Evolutionary conservation across 2,329 filamentous ascomycete genomes (phyloP).

Genomic region (Pestalotiopsis sp.): DNA sequence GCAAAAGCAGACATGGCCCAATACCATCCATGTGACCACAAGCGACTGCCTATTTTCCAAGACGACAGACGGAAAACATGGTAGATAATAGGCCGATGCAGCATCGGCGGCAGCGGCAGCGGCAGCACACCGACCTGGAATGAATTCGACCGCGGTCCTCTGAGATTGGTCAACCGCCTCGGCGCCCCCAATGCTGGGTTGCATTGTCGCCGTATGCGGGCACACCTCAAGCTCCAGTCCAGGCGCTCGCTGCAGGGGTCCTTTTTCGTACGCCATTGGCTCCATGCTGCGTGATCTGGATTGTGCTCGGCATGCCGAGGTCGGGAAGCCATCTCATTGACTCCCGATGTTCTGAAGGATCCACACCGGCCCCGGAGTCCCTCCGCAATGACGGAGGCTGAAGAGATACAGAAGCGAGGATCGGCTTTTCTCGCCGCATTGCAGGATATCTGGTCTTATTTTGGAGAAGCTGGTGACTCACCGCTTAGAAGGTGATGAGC

Average conservation of each 20-base stretch:
- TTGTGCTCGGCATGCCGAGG: background rate
- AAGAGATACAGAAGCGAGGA: background rate
- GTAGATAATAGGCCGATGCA: no score
- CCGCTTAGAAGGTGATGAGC: background rate
- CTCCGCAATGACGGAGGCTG: background rate
- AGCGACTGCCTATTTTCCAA: no score
- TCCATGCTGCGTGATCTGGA: background rate
- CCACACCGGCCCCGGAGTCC: background rate
- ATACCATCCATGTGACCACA: background rate
- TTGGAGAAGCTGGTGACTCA: background rate
- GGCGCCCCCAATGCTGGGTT: background rate
- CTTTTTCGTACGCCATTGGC: background rate
- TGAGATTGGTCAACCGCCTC: background rate
- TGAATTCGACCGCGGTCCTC: background rate
- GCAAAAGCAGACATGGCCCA: no score
- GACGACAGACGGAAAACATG: no score
- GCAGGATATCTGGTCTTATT: background rate
- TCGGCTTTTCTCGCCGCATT: background rate
- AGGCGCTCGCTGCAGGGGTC: background rate
- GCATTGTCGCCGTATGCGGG: background rate
- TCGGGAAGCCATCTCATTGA: background rate
- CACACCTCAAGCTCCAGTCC: background rate
- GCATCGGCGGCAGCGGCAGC: background rate
- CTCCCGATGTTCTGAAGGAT: background rate
- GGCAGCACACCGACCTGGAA: conserved; percentile 1